phyloP scores from a whole-genome alignment of 208 protist genomes.

The Leishmania tarentolae region DNA sequence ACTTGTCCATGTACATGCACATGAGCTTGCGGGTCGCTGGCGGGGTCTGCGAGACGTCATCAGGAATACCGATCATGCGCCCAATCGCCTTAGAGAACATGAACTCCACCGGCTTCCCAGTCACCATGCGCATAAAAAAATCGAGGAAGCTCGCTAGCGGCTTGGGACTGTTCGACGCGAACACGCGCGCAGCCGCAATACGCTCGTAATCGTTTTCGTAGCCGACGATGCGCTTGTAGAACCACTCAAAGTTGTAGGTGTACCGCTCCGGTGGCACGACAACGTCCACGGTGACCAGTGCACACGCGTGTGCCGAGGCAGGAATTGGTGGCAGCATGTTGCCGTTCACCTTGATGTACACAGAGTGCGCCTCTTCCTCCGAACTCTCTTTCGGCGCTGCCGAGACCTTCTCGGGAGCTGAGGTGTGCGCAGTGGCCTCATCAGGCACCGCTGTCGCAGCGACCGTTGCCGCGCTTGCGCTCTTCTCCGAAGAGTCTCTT shows the following conservation, averaged over 20 bases:
- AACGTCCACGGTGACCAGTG: constrained; percentile 67
- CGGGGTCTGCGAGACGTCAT: constrained; percentile 54
- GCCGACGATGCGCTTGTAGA: constrained; percentile 74
- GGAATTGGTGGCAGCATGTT: constrained; percentile 47
- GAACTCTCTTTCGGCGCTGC: not conserved
- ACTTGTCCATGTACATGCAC: constrained; percentile 73
- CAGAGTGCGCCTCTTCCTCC: constrained; percentile 1
- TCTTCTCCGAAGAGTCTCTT: not conserved
- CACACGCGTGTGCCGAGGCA: constrained; percentile 53
- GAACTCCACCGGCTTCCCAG: constrained; percentile 60
- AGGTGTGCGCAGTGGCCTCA: not conserved
- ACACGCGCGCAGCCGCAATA: constrained; percentile 67
- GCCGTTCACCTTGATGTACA: constrained; percentile 43
- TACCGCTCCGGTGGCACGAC: constrained; percentile 77
- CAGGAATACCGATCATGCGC: constrained; percentile 54
- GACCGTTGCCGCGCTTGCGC: not conserved
- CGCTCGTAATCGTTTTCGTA: constrained; percentile 78
- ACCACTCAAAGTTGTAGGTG: constrained; percentile 71
- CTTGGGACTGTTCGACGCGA: constrained; percentile 55
- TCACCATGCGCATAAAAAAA: constrained; percentile 74
- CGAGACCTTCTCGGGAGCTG: not conserved
- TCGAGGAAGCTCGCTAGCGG: constrained; percentile 50
- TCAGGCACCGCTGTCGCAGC: not conserved
- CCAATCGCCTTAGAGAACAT: constrained; percentile 49
- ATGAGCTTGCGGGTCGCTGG: constrained; percentile 71